These are phyloP conservation scores for Rhododendron vialii DNA, from an alignment of 148 eudicot genomes.

Conservation along the genomic window DNA sequence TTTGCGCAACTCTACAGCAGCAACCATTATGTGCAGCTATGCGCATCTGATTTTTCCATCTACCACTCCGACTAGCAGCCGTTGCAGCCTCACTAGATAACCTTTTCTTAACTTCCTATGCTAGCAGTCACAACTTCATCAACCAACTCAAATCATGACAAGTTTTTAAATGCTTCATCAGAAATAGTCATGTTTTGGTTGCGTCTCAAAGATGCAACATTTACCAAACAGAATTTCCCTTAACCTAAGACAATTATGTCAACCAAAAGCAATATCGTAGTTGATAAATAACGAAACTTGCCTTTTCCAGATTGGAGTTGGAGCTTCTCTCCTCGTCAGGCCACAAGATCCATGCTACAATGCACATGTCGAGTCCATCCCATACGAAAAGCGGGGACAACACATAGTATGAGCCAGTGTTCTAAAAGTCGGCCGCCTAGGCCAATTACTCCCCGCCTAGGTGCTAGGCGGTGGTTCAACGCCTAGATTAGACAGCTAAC, in stretches of 20 bases:
- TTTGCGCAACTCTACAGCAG: conserved; percentile 85
- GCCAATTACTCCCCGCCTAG: too few relatives aligned
- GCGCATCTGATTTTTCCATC: conserved; percentile 98
- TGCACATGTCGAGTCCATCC: conserved; percentile 60
- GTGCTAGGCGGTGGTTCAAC: too few relatives aligned
- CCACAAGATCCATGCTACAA: conserved; percentile 92
- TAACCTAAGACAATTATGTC: neutral
- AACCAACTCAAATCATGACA: neutral
- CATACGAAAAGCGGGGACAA: conserved; percentile 39
- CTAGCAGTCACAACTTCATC: neutral
- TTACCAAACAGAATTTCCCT: neutral
- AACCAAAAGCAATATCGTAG: neutral
- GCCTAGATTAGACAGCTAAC: too few relatives aligned
- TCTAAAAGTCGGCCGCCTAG: too few relatives aligned
- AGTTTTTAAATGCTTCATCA: neutral
- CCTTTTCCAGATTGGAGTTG: conserved; percentile 88
- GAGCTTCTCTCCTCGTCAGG: conserved; percentile 95
- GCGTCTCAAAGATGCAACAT: neutral
- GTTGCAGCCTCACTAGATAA: conserved; percentile 81
- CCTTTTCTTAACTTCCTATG: conserved; percentile 88
- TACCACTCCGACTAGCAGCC: conserved; percentile 76
- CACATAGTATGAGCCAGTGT: conserved; percentile 29
- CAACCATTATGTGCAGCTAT: conserved; percentile 97
- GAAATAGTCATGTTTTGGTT: neutral
- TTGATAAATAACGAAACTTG: conserved; percentile 17